A percentile compares a stretch with the other conserved stretches of the same genome.
Evolutionary conservation across 306 rosid genomes (phyloP).

Genomic region (Vigna mungo): DNA sequence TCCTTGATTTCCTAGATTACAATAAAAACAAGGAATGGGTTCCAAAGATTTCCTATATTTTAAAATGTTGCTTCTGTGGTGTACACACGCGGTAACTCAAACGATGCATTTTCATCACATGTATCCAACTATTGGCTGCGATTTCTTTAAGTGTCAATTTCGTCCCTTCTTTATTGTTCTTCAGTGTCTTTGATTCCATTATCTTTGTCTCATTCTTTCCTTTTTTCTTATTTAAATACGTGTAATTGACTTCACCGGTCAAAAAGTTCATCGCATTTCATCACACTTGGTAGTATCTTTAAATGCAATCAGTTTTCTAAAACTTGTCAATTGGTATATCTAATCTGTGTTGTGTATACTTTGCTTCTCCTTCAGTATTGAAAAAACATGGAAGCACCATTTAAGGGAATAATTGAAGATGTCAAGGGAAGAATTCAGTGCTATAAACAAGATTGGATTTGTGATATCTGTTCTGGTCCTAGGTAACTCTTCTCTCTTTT

Average conservation of each 20-base stretch:
- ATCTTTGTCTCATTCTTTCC: not conserved
- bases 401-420: constrained; percentile 71
- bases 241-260: constrained; percentile 8
- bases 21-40: constrained; percentile 1
- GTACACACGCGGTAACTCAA: not conserved
- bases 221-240: constrained; percentile 14
- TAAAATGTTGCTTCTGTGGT: not conserved
- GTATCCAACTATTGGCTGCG: constrained; percentile 39
- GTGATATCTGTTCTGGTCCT: constrained; percentile 61
- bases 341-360: constrained; percentile 7
- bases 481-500: constrained; percentile 50
- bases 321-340: constrained; percentile 14
- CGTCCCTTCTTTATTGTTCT: constrained; percentile 34
- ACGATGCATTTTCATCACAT: constrained; percentile 43
- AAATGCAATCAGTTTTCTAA: constrained; percentile 30
- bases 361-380: constrained; percentile 49
- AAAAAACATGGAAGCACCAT: constrained; percentile 53
- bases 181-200: not conserved
- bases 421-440: constrained; percentile 75
- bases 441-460: constrained; percentile 80
- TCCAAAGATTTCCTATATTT: constrained; percentile 6
- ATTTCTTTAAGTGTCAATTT: constrained; percentile 36
- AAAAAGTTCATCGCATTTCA: not conserved
- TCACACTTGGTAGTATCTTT: constrained; percentile 24
- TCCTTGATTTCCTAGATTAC: constrained; percentile 10